Conservation (phyloP, 129 eudicot species). For the Scalesia atractyloides region DNA sequence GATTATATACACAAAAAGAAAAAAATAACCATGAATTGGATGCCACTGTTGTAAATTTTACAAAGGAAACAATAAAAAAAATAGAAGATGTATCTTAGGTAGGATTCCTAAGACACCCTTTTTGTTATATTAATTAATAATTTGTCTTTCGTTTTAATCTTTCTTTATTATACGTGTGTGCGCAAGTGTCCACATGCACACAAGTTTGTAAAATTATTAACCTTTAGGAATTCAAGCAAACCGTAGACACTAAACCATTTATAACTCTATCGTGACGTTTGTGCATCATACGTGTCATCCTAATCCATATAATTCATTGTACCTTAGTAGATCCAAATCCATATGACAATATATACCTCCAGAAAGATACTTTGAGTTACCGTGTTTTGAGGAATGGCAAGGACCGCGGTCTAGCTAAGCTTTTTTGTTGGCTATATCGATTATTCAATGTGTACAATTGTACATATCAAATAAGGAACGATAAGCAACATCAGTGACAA, state of each 20-base stretch:
- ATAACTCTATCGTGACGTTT: background rate
- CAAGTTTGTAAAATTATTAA: background rate
- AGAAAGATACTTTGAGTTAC: background rate
- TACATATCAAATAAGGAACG: constrained; percentile 4
- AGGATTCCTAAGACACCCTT: too few species aligned
- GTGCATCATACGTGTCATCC: constrained; percentile 2
- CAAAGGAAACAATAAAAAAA: too few species aligned
- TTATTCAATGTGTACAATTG: constrained; percentile 2
- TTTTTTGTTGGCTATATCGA: constrained; percentile 21
- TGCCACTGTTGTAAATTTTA: too few species aligned
- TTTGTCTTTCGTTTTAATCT: too few species aligned
- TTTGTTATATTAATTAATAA: too few species aligned
- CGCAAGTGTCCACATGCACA: too few species aligned
- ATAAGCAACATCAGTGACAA: background rate
- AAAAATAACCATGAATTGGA: too few species aligned
- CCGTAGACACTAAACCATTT: background rate
- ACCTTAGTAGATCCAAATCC: constrained; percentile 5
- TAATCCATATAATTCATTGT: background rate
- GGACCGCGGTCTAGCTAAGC: constrained; percentile 8
- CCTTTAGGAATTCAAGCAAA: background rate
- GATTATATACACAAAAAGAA: too few species aligned
- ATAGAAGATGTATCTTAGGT: too few species aligned
- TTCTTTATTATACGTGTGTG: too few species aligned
- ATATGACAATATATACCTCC: background rate
- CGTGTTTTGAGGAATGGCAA: constrained; percentile 7